Evolutionary conservation across 371 early-diverging fungal genomes (phyloP).

Genomic region (Entomophthora muscae): DNA sequence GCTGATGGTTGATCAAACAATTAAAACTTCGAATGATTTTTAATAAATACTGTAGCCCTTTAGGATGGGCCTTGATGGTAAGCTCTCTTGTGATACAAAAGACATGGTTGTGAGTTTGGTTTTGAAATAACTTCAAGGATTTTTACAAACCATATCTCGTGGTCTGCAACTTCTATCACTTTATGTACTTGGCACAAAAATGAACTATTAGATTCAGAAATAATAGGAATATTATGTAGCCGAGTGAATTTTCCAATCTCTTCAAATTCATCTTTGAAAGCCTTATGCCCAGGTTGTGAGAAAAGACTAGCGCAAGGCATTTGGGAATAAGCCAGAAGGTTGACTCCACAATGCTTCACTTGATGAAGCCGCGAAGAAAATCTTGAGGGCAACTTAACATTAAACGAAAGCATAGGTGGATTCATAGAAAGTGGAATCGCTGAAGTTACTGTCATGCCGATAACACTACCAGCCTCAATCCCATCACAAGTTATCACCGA

Average conservation of each 20-base stretch:
- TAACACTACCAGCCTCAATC: background rate
- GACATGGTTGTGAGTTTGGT: background rate
- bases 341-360: background rate
- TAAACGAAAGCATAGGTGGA: slow-evolving; percentile 5
- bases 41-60: too few species aligned
- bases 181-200: slow-evolving; percentile 3
- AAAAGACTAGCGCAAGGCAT: background rate
- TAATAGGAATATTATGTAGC: background rate
- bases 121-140: background rate
- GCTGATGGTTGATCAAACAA: too few species aligned
- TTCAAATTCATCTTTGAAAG: background rate
- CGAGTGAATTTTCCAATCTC: background rate
- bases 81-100: background rate
- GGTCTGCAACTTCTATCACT: slow-evolving; percentile 3
- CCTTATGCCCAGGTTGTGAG: background rate
- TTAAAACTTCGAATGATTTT: too few species aligned
- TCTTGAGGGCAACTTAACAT: background rate
- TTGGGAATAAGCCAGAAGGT: background rate
- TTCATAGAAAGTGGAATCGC: background rate
- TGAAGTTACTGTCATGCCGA: slow-evolving; percentile 5
- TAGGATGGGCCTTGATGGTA: background rate
- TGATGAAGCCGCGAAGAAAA: slow-evolving; percentile 5
- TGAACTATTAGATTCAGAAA: background rate
- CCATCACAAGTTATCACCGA: background rate
- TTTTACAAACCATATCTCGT: slow-evolving; percentile 7